Evolutionary conservation across 148 eudicot species (phyloP).

Genomic region (Nepenthes gracilis): DNA sequence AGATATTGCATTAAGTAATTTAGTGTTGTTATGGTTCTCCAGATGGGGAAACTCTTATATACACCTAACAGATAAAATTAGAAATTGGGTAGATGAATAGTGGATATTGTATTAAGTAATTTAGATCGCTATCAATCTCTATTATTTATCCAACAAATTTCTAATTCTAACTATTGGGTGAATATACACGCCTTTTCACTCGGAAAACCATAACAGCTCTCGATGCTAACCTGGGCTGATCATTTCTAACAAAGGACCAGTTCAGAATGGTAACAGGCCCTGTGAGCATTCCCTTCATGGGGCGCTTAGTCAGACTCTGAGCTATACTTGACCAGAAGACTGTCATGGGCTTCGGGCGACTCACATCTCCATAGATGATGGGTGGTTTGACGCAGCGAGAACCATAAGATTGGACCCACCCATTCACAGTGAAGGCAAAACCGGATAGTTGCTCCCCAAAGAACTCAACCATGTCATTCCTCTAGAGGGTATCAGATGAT

Average conservation of each 20-base stretch:
- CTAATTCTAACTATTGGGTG: no score
- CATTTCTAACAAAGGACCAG: constrained; percentile 71
- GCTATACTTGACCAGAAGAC: constrained; percentile 74
- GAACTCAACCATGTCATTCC: constrained; percentile 89
- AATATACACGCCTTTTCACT: no score
- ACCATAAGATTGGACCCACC: constrained; percentile 87
- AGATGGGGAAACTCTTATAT: no score
- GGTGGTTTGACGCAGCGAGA: constrained; percentile 91
- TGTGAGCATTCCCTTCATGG: constrained; percentile 90
- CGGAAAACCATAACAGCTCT: neutral
- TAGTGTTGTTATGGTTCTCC: no score
- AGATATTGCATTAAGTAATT: no score
- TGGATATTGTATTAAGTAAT: no score
- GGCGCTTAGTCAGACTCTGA: constrained; percentile 60
- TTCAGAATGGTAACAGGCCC: constrained; percentile 73
- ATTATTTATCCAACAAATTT: no score
- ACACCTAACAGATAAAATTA: no score
- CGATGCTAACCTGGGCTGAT: constrained; percentile 44
- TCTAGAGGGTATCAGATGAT: constrained; percentile 17
- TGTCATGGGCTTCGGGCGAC: constrained; percentile 78
- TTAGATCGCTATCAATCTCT: no score
- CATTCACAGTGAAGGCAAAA: constrained; percentile 69
- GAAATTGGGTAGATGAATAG: no score
- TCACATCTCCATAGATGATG: constrained; percentile 79
- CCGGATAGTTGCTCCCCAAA: constrained; percentile 81